Evolutionary conservation across 2,329 filamentous ascomycete species (phyloP), one percentile per base, ranked within the genome.

Genomic region (Lachnellula subtilissima): DNA sequence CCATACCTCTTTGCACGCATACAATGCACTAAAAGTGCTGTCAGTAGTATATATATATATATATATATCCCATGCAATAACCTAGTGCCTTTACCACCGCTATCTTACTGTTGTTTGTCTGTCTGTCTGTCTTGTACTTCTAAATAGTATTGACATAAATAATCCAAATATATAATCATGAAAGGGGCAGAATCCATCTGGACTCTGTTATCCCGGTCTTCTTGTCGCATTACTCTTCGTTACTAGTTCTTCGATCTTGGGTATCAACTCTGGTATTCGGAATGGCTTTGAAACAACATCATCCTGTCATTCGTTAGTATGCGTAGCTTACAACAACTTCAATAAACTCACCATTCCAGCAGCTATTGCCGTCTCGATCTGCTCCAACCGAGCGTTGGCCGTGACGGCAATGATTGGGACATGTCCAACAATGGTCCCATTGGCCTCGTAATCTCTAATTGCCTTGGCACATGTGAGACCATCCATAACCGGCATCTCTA

Each of bases 401-500:
- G 88, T 92, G n/a, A 89, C 87, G n/a, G 86, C 87, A 63, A 91
- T 88, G 63, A 90, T 88, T 2, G 87, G 86, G n/a, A 90, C 82
- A 65, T 89, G 87, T 50, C 77, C 74, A 17, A 79, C 75, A 48
- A 89, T 80, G 35, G 77, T 81, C 2, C 83, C 83, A 52, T 82
- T 76, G 49, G 73, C 74, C 68, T 92, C 87, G 17, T 89, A 75
- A 57, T 86, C 79, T 17, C 89, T 80, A 52, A 93, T 91, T 57
- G 76, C 81, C 43, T 79, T 77, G 12, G 88, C 85, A 60, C 88
- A 90, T 2, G 86, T 87, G 70, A 89, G 82, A 37, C 89, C 89
- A 65, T 92, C 87, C 88, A 91, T 91, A 45, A 91, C 79, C 1
- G 88, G 88, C 88, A 92, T 92, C 66, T 91, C 88, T 48, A 91